phyloP scores from a whole-genome alignment of 495 filamentous ascomycete species.

The Cercophora samala region DNA sequence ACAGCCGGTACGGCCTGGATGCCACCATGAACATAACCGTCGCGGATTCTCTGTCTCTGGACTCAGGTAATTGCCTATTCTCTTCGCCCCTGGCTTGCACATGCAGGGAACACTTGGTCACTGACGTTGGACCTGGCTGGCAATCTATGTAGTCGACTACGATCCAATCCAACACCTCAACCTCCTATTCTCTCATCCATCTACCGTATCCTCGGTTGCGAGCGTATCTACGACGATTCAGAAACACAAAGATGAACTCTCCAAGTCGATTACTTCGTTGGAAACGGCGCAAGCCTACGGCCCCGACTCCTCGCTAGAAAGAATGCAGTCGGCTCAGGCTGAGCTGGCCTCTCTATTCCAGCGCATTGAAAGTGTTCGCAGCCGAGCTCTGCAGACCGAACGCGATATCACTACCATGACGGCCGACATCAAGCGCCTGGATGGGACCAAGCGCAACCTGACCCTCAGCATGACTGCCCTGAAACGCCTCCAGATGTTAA shows the following conservation, averaged over 20 bases:
- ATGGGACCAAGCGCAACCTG: conserved; percentile 93
- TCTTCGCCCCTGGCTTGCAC: neutral
- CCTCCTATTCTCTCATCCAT: conserved; percentile 86
- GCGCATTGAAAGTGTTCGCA: conserved; percentile 92
- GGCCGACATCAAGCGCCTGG: conserved; percentile 95
- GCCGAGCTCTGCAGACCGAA: conserved; percentile 86
- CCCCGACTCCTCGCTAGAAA: conserved; percentile 80
- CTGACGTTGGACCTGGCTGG: neutral
- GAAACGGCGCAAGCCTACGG: conserved; percentile 79
- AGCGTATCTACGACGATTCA: conserved; percentile 68
- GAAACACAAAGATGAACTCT: conserved; percentile 79
- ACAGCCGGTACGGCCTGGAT: neutral
- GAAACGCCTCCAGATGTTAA: conserved; percentile 97
- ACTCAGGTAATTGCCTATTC: conserved; percentile 43
- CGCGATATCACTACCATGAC: conserved; percentile 98
- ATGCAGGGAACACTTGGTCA: neutral
- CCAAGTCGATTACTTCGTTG: conserved; percentile 70
- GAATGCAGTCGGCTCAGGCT: conserved; percentile 84
- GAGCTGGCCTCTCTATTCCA: conserved; percentile 88
- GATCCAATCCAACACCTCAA: conserved; percentile 93
- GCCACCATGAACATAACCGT: conserved; percentile 46
- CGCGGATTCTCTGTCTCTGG: conserved; percentile 43
- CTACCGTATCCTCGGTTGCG: conserved; percentile 74
- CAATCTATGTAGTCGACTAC: conserved; percentile 67
- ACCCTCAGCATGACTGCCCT: conserved; percentile 97